Evolutionary conservation across 345 rosid genomes (phyloP).

Genomic region (Eucalyptus dawsonii): DNA sequence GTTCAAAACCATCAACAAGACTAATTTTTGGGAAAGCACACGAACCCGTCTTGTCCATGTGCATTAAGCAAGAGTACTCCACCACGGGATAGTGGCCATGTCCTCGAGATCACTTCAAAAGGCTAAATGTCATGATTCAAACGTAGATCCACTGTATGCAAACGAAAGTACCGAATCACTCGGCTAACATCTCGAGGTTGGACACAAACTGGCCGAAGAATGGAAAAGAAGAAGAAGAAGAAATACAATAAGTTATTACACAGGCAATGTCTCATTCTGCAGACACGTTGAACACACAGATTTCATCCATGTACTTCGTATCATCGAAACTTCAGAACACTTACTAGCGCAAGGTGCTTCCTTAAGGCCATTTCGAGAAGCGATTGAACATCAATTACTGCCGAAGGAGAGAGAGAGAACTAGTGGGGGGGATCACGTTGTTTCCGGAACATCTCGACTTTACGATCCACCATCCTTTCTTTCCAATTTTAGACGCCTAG

Average conservation of each 20-base stretch:
- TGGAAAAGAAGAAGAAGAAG: not conserved
- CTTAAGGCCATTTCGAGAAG: not conserved
- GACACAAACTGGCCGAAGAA: not conserved
- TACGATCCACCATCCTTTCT: not conserved
- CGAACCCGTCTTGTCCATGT: not conserved
- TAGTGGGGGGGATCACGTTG: not conserved
- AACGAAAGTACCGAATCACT: not conserved
- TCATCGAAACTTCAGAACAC: not conserved
- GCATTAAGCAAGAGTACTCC: not conserved
- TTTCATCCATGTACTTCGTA: not conserved
- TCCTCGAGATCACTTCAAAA: not conserved
- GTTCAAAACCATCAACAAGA: not conserved
- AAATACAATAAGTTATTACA: not conserved
- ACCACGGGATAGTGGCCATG: not conserved
- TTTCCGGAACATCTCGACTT: not conserved
- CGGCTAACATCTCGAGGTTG: not conserved
- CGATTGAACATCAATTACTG: not conserved
- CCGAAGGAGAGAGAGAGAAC: not conserved
- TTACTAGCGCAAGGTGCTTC: not conserved
- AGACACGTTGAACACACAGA: not conserved
- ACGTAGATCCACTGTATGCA: not conserved
- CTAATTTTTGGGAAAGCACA: not conserved
- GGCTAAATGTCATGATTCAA: not conserved
- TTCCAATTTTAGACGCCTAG: not conserved
- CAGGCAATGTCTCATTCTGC: not conserved